phyloP scores from a whole-genome alignment of 1,284 basidiomycete species.

The Phellopilus nigrolimitatus region DNA sequence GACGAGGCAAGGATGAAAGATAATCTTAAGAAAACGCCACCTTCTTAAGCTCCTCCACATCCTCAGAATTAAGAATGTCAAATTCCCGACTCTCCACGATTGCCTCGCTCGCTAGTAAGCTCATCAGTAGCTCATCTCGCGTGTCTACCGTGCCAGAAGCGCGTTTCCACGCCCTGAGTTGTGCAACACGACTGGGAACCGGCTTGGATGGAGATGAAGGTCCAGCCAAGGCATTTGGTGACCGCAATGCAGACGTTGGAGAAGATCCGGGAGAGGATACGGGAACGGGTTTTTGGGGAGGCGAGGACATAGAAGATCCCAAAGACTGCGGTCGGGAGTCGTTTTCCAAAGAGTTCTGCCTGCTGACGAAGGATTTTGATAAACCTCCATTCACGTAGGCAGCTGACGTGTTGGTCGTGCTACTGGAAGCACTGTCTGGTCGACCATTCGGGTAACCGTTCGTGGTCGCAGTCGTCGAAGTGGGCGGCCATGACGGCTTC shows the following conservation, averaged over 20 bases:
- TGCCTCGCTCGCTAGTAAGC: slow-evolving; percentile 82
- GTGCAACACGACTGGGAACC: slow-evolving; percentile 28
- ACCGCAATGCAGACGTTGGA: slow-evolving; percentile 28
- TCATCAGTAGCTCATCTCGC: slow-evolving; percentile 76
- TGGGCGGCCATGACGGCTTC: slow-evolving; percentile 19
- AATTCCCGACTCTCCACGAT: slow-evolving; percentile 75
- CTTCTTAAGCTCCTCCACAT: slow-evolving; percentile 90
- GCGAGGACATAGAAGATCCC: slow-evolving; percentile 28
- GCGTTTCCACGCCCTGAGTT: slow-evolving; percentile 22
- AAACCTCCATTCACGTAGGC: slow-evolving; percentile 9
- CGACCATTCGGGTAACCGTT: slow-evolving; percentile 7
- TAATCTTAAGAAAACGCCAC: slow-evolving; percentile 33
- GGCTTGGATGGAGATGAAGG: slow-evolving; percentile 36
- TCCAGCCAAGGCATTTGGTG: slow-evolving; percentile 33
- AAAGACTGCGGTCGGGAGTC: slow-evolving; percentile 25
- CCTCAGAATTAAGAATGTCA: slow-evolving; percentile 74
- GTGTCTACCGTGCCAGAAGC: slow-evolving; percentile 32
- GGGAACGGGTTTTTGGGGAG: slow-evolving; percentile 28
- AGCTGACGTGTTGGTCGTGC: slow-evolving; percentile 12
- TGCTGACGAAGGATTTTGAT: slow-evolving; percentile 1
- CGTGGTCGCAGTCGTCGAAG: background rate
- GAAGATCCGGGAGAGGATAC: slow-evolving; percentile 31
- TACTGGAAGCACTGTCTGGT: slow-evolving; percentile 12
- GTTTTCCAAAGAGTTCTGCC: slow-evolving; percentile 26
- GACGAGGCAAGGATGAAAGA: slow-evolving; percentile 1